Base-by-base conservation (phyloP, 192 early-diverging fungal genomes). In the Haplosporangium gracile region DNA sequence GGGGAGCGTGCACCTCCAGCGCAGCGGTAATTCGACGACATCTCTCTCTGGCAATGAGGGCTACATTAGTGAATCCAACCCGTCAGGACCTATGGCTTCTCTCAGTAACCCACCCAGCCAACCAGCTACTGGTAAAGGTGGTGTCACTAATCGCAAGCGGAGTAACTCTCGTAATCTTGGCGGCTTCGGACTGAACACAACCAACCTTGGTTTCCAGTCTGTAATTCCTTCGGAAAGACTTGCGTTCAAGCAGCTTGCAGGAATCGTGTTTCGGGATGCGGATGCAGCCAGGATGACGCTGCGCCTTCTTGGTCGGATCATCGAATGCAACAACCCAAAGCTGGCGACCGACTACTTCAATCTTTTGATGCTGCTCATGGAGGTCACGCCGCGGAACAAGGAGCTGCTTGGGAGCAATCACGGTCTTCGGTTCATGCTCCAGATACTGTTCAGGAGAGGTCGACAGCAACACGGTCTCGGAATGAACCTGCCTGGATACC, bases 321-420 rank as follows among this genome's bases (percentile, higher is more conserved):
- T 83, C 40, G 83, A 77, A 29, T 79, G 83, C 45, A 82, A 81
- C 40, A 85, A 89, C 51, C 83, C 83, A 1, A 89, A 81, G 55
- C 72, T 89, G 36, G 83, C 83, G 8, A 85, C 77, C 3, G 81
- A 87, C 34, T 89, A 83, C 42, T 87, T 89, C 72, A 87, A 87
- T 47, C 53, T 89, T 22, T 43, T 89, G 9, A 87, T 89, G 84
- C n/a, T 88, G 72, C 73, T 89, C 13, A 89, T 89, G 88, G 88
- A 89, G 57, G 88, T 89, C 43, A 85, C 83, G n/a, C 88, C 88
- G 24, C 65, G 86, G 29, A 89, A 89, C 76, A 89, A 89, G 75
- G 85, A 89, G 60, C 77, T 89, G 5, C 65, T 89, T 15, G 78
- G 86, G 34, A 75, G 60, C 7, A 89, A 89, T 47, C 16, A 81